These are phyloP conservation scores for Tylopilus intermedius DNA, from an alignment of 768 basidiomycete genomes.

Conservation along the genomic window DNA sequence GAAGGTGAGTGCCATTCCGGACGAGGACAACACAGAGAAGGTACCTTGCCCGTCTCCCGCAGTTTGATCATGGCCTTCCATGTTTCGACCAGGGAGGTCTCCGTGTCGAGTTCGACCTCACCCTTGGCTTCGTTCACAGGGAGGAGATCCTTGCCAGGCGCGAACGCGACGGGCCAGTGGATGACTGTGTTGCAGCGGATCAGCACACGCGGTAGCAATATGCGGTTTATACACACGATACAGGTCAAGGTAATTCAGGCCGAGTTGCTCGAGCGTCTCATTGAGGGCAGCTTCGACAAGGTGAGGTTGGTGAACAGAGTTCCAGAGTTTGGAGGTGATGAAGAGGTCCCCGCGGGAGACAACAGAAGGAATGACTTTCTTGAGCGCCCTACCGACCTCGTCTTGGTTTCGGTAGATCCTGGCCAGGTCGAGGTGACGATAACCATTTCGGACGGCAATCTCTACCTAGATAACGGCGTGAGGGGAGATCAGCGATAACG, in stretches of 20 bases:
- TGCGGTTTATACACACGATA: slow-evolving; percentile 49
- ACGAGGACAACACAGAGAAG: neutral
- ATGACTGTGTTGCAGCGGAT: slow-evolving; percentile 43
- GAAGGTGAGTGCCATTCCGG: neutral
- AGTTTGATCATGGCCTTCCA: slow-evolving; percentile 79
- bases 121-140: slow-evolving; percentile 44
- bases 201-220: neutral
- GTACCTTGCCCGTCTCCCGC: slow-evolving; percentile 61
- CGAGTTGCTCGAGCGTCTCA: slow-evolving; percentile 68
- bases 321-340: slow-evolving; percentile 83
- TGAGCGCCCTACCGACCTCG: slow-evolving; percentile 69
- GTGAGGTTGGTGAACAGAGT: slow-evolving; percentile 60
- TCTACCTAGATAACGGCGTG: slow-evolving; percentile 50
- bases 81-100: slow-evolving; percentile 64
- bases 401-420: slow-evolving; percentile 77
- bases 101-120: slow-evolving; percentile 51
- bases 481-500: neutral
- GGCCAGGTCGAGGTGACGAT: slow-evolving; percentile 83
- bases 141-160: slow-evolving; percentile 47
- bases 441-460: slow-evolving; percentile 67
- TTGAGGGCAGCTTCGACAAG: slow-evolving; percentile 71
- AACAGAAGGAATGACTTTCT: slow-evolving; percentile 71
- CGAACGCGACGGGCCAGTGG: slow-evolving; percentile 77
- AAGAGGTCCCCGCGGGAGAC: slow-evolving; percentile 78
- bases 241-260: slow-evolving; percentile 73